A percentile compares a stretch with the other conserved stretches of the same genome.
phyloP scores from a whole-genome alignment of 225 moss, liverwort and hornwort genomes.

The Marchantia paleacea region DNA sequence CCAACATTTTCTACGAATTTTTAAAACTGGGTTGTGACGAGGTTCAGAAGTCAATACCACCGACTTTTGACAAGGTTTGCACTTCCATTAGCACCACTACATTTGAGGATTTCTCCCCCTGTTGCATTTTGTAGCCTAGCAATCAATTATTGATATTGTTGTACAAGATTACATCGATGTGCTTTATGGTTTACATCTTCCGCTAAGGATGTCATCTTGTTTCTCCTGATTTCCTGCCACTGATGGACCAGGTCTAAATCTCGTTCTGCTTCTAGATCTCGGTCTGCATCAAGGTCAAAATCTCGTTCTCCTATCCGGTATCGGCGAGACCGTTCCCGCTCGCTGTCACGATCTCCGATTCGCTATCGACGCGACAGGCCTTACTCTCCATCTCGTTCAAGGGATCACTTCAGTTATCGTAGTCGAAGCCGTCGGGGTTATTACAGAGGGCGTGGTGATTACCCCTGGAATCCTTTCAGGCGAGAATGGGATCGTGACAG shows the following conservation, averaged over 20 bases:
- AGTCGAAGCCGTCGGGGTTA: conserved; percentile 62
- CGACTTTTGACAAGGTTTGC: too few relatives aligned
- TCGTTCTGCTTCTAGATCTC: too few relatives aligned
- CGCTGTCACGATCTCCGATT: conserved; percentile 70
- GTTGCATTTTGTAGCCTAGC: too few relatives aligned
- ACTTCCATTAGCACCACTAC: too few relatives aligned
- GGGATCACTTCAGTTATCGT: conserved; percentile 63
- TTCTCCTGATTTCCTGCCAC: background rate
- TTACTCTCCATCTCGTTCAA: conserved; percentile 56
- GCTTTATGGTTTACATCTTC: background rate
- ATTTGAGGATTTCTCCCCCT: too few relatives aligned
- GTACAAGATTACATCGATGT: too few relatives aligned
- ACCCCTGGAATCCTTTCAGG: conserved; percentile 54
- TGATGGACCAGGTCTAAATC: conserved; percentile 61
- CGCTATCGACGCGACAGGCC: conserved; percentile 63
- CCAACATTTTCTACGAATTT: too few relatives aligned
- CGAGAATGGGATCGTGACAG: conserved; percentile 65
- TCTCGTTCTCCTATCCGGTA: conserved; percentile 72
- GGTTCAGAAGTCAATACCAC: too few relatives aligned
- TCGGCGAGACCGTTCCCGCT: conserved; percentile 52
- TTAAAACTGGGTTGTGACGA: too few relatives aligned
- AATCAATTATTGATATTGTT: too few relatives aligned
- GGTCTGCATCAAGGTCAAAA: conserved; percentile 56
- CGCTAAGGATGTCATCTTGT: background rate
- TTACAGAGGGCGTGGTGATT: conserved; percentile 63